Evolutionary conservation across 2,329 filamentous ascomycete species (phyloP).

Genomic region (Fonsecaea erecta): DNA sequence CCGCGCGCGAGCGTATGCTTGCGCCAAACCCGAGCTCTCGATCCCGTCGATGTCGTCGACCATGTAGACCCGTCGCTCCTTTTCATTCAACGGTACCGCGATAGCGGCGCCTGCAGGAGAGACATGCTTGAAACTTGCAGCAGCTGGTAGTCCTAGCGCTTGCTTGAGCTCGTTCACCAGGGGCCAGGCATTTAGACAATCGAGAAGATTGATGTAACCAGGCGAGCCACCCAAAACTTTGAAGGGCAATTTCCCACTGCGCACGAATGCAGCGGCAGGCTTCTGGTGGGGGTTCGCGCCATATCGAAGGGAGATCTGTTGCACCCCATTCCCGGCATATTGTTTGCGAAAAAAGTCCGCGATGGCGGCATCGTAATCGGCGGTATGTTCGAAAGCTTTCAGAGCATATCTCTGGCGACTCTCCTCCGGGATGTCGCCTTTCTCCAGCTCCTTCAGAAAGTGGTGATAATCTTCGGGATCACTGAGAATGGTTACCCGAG

Average conservation of each 20-base stretch:
- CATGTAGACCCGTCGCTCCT: conserved; percentile 97
- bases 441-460: conserved; percentile 87
- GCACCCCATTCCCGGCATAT: conserved; percentile 82
- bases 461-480: conserved; percentile 92
- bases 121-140: conserved; percentile 98
- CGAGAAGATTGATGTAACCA: conserved; percentile 96
- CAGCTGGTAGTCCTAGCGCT: conserved; percentile 84
- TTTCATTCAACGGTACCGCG: conserved; percentile 80
- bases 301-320: conserved; percentile 87
- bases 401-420: conserved; percentile 89
- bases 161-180: conserved; percentile 94
- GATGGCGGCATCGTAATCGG: conserved; percentile 94
- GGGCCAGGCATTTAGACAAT: conserved; percentile 95
- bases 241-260: conserved; percentile 80
- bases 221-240: conserved; percentile 88
- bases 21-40: conserved; percentile 81
- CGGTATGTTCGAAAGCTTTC: conserved; percentile 98
- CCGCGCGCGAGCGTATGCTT: conserved; percentile 93
- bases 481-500: conserved; percentile 91
- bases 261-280: conserved; percentile 82
- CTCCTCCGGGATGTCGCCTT: conserved; percentile 81
- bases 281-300: conserved; percentile 98
- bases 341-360: conserved; percentile 97
- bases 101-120: conserved; percentile 96
- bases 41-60: conserved; percentile 93